Base-by-base conservation (phyloP, 1,284 basidiomycete genomes). In the Microbotryum lychnidis-dioicae region DNA sequence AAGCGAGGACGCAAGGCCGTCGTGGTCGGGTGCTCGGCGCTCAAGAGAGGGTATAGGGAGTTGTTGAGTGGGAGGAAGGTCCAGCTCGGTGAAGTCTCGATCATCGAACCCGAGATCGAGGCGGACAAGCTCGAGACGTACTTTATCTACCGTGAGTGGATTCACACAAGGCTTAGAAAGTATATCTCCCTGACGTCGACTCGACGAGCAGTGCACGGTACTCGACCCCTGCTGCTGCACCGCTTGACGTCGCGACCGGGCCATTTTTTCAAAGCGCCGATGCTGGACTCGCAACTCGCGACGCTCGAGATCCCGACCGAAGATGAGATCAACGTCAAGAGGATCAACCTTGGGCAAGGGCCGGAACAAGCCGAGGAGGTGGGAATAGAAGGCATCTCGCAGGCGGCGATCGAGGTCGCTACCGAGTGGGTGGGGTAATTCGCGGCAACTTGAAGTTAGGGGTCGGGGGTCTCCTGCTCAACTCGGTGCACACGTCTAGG, bases 211-310 rank as follows among this genome's bases (percentile, higher is more conserved):
- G 71, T 94, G 69, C 79, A 87, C 54, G 91, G 91, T 3, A 75
- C 80, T 23, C 76, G 79, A 48, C 81, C 84, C 31, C 74, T 87
- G 54, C 74, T 96, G 53, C 70, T 81, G 68, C 80, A 84, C 54
- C 79, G 92, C 48, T 91, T 97, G 83, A 72, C 75, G 69, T 79
- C 79, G 58, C 79, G 92, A 33, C 75, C 83, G 66, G 84, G 84
- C 0, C 93, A 97, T 75, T 96, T 90, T 69, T 91, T 97, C 87
- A 91, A 91, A 75, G 82, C 84, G 27, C 73, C 75, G 25, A 94
- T 97, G 92, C 79, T 97, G 65, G 85, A 87, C 57, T 87, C 86
- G 66, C 93, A 97, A 77, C 73, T 96, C 64, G 77, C 77, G 21
- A 86, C 88, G 44, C 74, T 97, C 62, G 88, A 97, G 76, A 42